Percentiles rank a stretch among this genome's conserved stretches.
Conservation (phyloP, 2,329 filamentous ascomycete genomes). For the Curvularia eragrostidis region DNA sequence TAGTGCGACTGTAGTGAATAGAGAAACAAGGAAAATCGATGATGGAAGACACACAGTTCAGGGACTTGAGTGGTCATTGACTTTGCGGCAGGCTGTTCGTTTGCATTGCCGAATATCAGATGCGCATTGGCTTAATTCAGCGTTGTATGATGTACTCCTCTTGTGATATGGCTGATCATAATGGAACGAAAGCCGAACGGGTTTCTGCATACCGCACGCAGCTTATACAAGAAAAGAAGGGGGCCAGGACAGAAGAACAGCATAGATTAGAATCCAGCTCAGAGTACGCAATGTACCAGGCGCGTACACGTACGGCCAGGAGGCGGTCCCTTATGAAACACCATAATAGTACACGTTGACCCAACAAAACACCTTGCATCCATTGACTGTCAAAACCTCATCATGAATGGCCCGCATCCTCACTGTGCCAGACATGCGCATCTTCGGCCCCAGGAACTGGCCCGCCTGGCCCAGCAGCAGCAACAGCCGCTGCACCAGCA, state of each 20-base stretch:
- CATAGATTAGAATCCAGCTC: background rate
- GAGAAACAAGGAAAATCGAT: background rate
- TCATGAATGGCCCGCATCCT: slow-evolving; percentile 30
- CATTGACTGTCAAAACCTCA: slow-evolving; percentile 25
- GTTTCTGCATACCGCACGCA: background rate
- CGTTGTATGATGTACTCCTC: background rate
- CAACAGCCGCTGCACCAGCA: slow-evolving; percentile 38
- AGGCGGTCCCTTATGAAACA: slow-evolving; percentile 2
- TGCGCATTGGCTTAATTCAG: background rate
- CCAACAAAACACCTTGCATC: slow-evolving; percentile 13
- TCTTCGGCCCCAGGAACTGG: slow-evolving; percentile 24
- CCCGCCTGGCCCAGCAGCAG: slow-evolving; percentile 36
- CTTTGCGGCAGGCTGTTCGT: background rate
- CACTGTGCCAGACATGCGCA: slow-evolving; percentile 46
- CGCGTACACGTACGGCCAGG: background rate
- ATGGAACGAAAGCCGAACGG: background rate
- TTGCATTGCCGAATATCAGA: background rate
- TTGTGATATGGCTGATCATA: background rate
- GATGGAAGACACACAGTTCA: background rate
- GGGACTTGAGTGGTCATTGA: background rate
- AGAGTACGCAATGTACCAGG: slow-evolving; percentile 1
- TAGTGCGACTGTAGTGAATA: background rate
- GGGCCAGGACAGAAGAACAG: background rate
- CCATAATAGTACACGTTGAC: slow-evolving; percentile 7
- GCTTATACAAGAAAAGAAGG: background rate